A percentile compares a stretch with the other conserved stretches of the same genome.
Conservation (phyloP, 148 eudicot species). For the Silene latifolia region DNA sequence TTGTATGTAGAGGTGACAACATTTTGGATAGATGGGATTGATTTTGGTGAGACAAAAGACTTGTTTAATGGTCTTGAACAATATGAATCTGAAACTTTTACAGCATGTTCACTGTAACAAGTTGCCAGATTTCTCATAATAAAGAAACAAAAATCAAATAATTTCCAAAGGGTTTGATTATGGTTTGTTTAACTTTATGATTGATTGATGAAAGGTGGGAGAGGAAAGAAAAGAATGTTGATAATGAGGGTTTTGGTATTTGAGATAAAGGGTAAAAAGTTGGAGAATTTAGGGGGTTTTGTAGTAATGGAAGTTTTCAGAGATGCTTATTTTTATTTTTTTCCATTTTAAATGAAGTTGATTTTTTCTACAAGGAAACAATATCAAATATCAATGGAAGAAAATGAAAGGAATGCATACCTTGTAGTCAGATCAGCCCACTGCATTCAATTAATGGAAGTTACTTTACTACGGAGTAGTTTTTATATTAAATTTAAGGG, state of each 20-base stretch:
- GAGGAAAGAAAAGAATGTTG: not conserved
- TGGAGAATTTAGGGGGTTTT: slow-evolving; percentile 19
- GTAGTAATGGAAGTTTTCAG: slow-evolving; percentile 22
- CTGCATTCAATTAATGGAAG: slow-evolving; percentile 8
- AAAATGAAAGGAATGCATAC: slow-evolving; percentile 23
- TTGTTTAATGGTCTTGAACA: slow-evolving; percentile 51
- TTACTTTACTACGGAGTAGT: no score
- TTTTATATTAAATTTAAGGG: no score
- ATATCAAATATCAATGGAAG: slow-evolving; percentile 14
- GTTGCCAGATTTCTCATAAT: slow-evolving; percentile 58
- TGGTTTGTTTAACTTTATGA: not conserved
- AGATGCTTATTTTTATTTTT: slow-evolving; percentile 10
- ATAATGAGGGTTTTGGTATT: slow-evolving; percentile 22
- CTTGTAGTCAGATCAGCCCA: not conserved
- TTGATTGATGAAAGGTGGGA: not conserved
- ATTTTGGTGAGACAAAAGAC: slow-evolving; percentile 39
- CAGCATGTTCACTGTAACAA: slow-evolving; percentile 77
- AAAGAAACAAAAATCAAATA: not conserved
- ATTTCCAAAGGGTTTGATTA: not conserved
- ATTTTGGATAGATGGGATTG: slow-evolving; percentile 45
- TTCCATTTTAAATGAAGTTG: not conserved
- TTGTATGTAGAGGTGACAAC: slow-evolving; percentile 51
- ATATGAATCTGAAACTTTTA: slow-evolving; percentile 70
- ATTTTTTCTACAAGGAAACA: not conserved
- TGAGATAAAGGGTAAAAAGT: slow-evolving; percentile 3